phyloP scores from a whole-genome alignment of 2,329 filamentous ascomycete species.

The Fusarium staphyleae region DNA sequence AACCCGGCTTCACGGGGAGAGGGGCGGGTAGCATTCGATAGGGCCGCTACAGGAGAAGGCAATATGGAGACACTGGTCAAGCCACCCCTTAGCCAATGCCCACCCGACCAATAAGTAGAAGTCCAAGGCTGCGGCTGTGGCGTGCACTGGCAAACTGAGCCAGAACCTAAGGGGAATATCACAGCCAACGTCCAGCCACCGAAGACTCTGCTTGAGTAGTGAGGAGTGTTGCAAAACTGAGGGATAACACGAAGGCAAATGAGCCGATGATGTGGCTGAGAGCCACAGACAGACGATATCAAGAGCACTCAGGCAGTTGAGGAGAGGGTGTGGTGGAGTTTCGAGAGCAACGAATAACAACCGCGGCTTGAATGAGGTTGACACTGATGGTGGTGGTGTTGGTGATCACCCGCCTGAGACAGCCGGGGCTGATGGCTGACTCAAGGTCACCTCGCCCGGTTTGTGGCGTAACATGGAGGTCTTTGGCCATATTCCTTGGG shows the following conservation, averaged over 20 bases:
- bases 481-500: not conserved
- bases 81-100: constrained; percentile 28
- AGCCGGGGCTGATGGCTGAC: constrained; percentile 33
- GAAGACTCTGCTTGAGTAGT: constrained; percentile 4
- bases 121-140: constrained; percentile 11
- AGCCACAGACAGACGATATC: constrained; percentile 8
- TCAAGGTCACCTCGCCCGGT: constrained; percentile 18
- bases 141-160: constrained; percentile 3
- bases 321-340: constrained; percentile 28
- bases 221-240: constrained; percentile 30
- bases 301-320: constrained; percentile 10
- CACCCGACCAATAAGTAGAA: constrained; percentile 22
- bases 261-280: constrained; percentile 9
- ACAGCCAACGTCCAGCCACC: not conserved
- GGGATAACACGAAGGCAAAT: constrained; percentile 26
- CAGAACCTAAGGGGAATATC: not conserved
- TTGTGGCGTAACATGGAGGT: constrained; percentile 25
- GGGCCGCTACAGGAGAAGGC: constrained; percentile 32
- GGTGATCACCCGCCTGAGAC: constrained; percentile 42
- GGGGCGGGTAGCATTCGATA: constrained; percentile 34
- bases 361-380: constrained; percentile 27
- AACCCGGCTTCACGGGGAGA: constrained; percentile 28
- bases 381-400: constrained; percentile 30
- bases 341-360: constrained; percentile 30
- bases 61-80: constrained; percentile 33